Evolutionary conservation across 768 basidiomycete species (phyloP).

Genomic region (Cystofilobasidium capitatum): DNA sequence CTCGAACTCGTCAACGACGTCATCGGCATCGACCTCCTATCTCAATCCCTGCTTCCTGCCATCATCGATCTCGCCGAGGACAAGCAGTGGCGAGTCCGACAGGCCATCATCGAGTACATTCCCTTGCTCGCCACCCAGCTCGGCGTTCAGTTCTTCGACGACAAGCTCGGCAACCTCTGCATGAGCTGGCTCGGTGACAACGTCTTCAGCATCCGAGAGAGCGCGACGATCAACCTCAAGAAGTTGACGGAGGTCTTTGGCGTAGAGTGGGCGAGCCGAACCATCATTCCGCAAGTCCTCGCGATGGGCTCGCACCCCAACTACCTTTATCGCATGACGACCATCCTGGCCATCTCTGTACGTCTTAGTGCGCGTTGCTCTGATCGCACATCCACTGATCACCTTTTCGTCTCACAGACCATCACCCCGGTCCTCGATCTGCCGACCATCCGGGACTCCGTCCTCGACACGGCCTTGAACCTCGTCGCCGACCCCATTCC

Average conservation of each 20-base stretch:
- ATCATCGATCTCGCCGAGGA: conserved; percentile 97
- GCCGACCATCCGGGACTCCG: conserved; percentile 70
- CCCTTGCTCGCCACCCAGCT: conserved; percentile 98
- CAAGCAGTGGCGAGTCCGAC: conserved; percentile 98
- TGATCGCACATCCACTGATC: background rate
- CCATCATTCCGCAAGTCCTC: conserved; percentile 94
- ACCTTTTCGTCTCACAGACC: conserved; percentile 49
- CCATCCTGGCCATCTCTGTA: conserved; percentile 95
- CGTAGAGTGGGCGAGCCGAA: conserved; percentile 86
- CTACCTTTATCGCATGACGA: conserved; percentile 96
- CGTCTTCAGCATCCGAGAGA: conserved; percentile 94
- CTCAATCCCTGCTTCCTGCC: conserved; percentile 88
- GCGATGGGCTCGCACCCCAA: conserved; percentile 95
- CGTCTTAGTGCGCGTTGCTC: conserved; percentile 36
- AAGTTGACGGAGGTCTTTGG: conserved; percentile 97
- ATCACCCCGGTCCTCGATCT: conserved; percentile 81
- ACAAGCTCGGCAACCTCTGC: conserved; percentile 89
- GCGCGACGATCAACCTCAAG: conserved; percentile 93
- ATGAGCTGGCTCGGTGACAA: conserved; percentile 99
- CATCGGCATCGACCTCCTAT: conserved; percentile 92
- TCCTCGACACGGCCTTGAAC: conserved; percentile 71
- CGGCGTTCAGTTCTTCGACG: conserved; percentile 93
- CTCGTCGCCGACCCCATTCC: conserved; percentile 87
- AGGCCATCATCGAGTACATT: conserved; percentile 98
- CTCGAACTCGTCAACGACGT: conserved; percentile 91